These are phyloP conservation scores for Diaporthe sp. DNA, from an alignment of 2,329 filamentous ascomycete species.

Conservation along the genomic window DNA sequence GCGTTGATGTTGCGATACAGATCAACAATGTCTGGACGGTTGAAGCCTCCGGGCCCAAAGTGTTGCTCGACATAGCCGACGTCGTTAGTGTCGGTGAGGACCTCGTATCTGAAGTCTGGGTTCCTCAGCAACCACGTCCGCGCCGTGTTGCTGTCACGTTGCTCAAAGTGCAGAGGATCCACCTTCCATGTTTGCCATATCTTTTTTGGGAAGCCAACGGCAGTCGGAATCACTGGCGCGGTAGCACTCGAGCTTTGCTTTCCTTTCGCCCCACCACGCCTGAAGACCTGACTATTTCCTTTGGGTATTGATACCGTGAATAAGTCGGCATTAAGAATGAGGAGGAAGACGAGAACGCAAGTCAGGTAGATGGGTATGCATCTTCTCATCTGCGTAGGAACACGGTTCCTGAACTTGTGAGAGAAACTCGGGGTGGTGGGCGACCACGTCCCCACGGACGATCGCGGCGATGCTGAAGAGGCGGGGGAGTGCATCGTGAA, in stretches of 20 bases:
- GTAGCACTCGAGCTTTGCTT: conserved; percentile 36
- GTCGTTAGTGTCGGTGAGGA: conserved; percentile 78
- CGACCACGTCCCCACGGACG: conserved; percentile 44
- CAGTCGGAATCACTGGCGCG: conserved; percentile 41
- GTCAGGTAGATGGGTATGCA: conserved; percentile 61
- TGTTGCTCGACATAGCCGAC: conserved; percentile 77
- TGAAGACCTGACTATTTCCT: conserved; percentile 42
- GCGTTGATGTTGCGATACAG: conserved; percentile 72
- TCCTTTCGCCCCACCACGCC: conserved; percentile 45
- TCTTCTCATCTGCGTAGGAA: conserved; percentile 56
- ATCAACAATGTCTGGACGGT: conserved; percentile 76
- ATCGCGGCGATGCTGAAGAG: conserved; percentile 38
- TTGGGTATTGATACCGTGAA: conserved; percentile 45
- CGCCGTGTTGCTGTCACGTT: conserved; percentile 71
- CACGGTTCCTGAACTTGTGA: conserved; percentile 48
- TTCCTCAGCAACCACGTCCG: conserved; percentile 77
- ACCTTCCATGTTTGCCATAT: conserved; percentile 86
- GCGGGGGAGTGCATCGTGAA: conserved; percentile 39
- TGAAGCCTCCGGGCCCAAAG: conserved; percentile 74
- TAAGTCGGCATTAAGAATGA: conserved; percentile 62
- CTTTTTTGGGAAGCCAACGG: conserved; percentile 70
- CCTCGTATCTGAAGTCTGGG: conserved; percentile 76
- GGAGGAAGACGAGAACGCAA: conserved; percentile 59
- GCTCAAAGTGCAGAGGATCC: conserved; percentile 75
- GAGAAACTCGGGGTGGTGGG: conserved; percentile 45